These are phyloP conservation scores for Penicillium sp. DNA, from an alignment of 2,329 filamentous ascomycete species.

Conservation along the genomic window DNA sequence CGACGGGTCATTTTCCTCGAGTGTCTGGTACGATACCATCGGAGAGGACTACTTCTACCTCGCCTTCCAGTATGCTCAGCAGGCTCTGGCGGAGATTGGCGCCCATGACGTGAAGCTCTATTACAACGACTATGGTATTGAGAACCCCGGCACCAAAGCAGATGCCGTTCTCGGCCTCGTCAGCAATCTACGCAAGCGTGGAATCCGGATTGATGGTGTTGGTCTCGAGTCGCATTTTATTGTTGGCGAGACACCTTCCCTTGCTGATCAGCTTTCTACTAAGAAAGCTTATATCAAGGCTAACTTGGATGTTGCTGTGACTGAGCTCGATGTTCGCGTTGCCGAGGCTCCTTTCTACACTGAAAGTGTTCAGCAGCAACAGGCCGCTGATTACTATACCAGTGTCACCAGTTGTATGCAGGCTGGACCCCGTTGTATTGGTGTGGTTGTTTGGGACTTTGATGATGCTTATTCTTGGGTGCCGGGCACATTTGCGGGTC, in stretches of 20 bases:
- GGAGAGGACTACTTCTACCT: slow-evolving; percentile 42
- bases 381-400: slow-evolving; percentile 25
- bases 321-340: slow-evolving; percentile 48
- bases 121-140: slow-evolving; percentile 44
- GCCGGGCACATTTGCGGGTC: slow-evolving; percentile 34
- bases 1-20: slow-evolving; percentile 41
- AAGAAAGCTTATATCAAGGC: slow-evolving; percentile 36
- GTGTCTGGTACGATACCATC: slow-evolving; percentile 41
- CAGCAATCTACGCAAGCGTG: slow-evolving; percentile 29
- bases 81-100: slow-evolving; percentile 33
- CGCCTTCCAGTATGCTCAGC: slow-evolving; percentile 40
- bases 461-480: slow-evolving; percentile 43
- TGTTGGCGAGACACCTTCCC: slow-evolving; percentile 38
- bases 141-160: slow-evolving; percentile 33
- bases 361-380: slow-evolving; percentile 18
- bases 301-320: slow-evolving; percentile 39
- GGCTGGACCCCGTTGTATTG: slow-evolving; percentile 19
- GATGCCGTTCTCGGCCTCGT: slow-evolving; percentile 32
- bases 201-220: slow-evolving; percentile 45
- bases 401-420: slow-evolving; percentile 22
- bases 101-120: slow-evolving; percentile 32
- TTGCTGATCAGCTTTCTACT: slow-evolving; percentile 34
- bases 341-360: slow-evolving; percentile 16
- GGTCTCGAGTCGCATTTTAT: slow-evolving; percentile 49
- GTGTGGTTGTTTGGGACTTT: slow-evolving; percentile 33